phyloP scores from a whole-genome alignment of 331 rosid species.

The Acacia concinna region DNA sequence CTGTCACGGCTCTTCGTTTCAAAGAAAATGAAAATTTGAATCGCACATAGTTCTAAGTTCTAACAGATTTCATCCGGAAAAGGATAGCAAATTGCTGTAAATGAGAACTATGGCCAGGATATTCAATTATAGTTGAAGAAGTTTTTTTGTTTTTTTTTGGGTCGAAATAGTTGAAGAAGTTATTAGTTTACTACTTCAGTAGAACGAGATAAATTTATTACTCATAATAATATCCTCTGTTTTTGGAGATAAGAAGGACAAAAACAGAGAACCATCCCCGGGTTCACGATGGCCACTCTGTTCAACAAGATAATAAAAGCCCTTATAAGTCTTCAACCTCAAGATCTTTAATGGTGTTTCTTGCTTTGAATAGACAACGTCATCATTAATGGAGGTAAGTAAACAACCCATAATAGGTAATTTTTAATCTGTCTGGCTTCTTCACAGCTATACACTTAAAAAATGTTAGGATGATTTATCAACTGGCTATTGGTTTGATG shows the following conservation, averaged over 20 bases:
- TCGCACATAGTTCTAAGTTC: background rate
- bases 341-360: background rate
- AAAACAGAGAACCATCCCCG: background rate
- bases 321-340: background rate
- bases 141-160: too few relatives aligned
- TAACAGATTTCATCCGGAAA: background rate
- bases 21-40: background rate
- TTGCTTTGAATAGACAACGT: background rate
- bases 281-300: background rate
- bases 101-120: background rate
- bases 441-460: background rate
- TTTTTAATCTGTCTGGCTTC: background rate
- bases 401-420: background rate
- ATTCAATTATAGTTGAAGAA: background rate
- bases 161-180: background rate
- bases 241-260: background rate
- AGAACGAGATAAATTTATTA: background rate
- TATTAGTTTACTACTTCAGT: background rate
- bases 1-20: background rate
- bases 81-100: background rate
- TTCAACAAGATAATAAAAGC: slow-evolving; percentile 6
- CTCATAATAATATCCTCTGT: background rate
- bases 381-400: background rate
- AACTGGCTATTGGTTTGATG: too few relatives aligned
- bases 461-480: background rate